These are phyloP conservation scores for Dichotomocladium elegans DNA, from an alignment of 371 early-diverging fungal species.

Conservation along the genomic window DNA sequence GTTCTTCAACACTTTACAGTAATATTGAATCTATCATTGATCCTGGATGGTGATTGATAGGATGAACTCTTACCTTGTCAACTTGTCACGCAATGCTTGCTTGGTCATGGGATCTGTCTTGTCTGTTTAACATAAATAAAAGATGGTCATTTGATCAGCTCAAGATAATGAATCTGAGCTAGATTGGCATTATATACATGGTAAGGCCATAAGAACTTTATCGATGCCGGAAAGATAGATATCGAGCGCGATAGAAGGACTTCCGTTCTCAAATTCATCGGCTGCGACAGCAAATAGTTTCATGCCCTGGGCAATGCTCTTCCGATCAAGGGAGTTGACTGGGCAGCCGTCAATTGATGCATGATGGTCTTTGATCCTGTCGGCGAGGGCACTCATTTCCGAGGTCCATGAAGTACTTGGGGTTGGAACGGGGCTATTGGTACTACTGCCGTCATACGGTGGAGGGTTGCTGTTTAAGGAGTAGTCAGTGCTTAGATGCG, in stretches of 20 bases:
- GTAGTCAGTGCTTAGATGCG: too few species aligned
- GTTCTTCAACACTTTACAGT: slow-evolving; percentile 27
- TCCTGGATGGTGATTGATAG: too few species aligned
- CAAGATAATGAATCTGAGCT: background rate
- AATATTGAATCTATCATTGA: background rate
- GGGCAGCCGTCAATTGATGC: background rate
- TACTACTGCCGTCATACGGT: too few species aligned
- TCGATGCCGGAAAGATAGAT: slow-evolving; percentile 50
- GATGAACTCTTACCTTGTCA: slow-evolving; percentile 9
- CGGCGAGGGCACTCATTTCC: slow-evolving; percentile 28
- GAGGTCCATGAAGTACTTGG: slow-evolving; percentile 34
- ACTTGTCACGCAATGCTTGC: slow-evolving; percentile 21
- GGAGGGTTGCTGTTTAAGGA: background rate
- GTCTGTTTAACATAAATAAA: slow-evolving; percentile 15
- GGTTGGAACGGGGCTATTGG: slow-evolving; percentile 10
- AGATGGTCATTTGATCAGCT: background rate
- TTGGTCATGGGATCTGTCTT: slow-evolving; percentile 25
- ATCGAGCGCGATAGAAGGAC: slow-evolving; percentile 42
- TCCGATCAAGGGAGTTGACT: slow-evolving; percentile 17
- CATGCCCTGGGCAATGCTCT: slow-evolving; percentile 48
- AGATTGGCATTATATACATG: slow-evolving; percentile 30
- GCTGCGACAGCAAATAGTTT: slow-evolving; percentile 47
- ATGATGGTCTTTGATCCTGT: slow-evolving; percentile 25
- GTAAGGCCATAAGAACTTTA: slow-evolving; percentile 50
- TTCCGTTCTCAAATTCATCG: slow-evolving; percentile 49